phyloP scores from a whole-genome alignment of 768 basidiomycete species.

The Lentinula raphanica region DNA sequence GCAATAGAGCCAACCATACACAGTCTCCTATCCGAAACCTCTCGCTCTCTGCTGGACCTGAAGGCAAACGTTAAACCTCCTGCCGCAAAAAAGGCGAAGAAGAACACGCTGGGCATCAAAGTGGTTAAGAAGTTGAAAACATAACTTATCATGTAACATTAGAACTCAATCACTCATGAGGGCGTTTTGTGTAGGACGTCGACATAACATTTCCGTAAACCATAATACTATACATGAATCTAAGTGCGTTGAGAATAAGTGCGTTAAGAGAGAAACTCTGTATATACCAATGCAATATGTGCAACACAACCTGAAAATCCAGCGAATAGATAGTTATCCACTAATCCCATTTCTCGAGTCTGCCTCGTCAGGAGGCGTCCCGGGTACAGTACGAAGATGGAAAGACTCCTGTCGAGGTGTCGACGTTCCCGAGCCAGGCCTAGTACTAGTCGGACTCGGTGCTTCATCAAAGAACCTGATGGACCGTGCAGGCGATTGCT shows the following conservation, averaged over 20 bases:
- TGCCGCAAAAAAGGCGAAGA: conserved; percentile 14
- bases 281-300: background rate
- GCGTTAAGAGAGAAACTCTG: too few relatives aligned
- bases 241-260: background rate
- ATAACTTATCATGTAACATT: too few relatives aligned
- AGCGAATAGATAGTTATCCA: background rate
- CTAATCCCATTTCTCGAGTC: background rate
- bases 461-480: conserved; percentile 9
- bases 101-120: conserved; percentile 50
- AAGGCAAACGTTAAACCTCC: conserved; percentile 20
- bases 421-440: background rate
- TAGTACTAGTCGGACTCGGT: background rate
- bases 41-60: conserved; percentile 28
- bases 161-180: too few relatives aligned
- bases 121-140: conserved; percentile 26
- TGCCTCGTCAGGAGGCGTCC: background rate
- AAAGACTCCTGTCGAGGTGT: conserved; percentile 2
- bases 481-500: conserved; percentile 10
- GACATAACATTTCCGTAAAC: background rate
- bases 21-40: conserved; percentile 42
- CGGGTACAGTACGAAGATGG: background rate
- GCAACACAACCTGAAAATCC: background rate
- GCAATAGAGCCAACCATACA: conserved; percentile 50
- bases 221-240: background rate
- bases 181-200: too few relatives aligned